A percentile compares a stretch with the other conserved stretches of the same genome.
Conservation (phyloP, 2,329 filamentous ascomycete genomes). For the Fusarium coicis region DNA sequence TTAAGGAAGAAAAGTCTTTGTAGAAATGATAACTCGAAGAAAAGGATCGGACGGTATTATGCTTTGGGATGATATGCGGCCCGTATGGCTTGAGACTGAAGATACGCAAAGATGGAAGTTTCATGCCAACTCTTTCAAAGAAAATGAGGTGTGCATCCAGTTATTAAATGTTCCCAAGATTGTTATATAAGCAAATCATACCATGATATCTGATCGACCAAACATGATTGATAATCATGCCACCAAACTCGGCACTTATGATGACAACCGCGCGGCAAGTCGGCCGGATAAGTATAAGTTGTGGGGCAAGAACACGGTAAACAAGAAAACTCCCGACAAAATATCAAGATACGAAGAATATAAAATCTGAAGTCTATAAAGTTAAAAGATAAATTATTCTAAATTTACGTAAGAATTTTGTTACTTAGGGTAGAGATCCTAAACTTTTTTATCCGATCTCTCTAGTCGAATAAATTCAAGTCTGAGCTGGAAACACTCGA, state of each 20-base stretch:
- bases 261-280: constrained; percentile 5
- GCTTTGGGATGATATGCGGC: not conserved
- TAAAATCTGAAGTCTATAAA: not conserved
- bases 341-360: rapidly evolving
- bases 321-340: rapidly evolving
- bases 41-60: rapidly evolving
- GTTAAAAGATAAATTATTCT: too few species aligned
- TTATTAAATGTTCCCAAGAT: rapidly evolving
- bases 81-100: too few species aligned
- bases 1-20: rapidly evolving
- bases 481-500: not conserved
- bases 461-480: not conserved
- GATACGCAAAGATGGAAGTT: too few species aligned
- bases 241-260: not conserved
- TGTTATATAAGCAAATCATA: not conserved
- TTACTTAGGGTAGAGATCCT: not conserved
- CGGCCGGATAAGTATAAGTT: not conserved
- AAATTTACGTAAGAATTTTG: too few species aligned
- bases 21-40: not conserved
- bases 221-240: constrained; percentile 13
- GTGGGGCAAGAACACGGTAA: not conserved
- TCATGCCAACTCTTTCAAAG: not conserved
- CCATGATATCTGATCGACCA: not conserved
- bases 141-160: rapidly evolving
- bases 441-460: rapidly evolving